Percentiles rank a stretch among this genome's conserved stretches.
Evolutionary conservation across 306 rosid species (phyloP).

Genomic region (cucumber (Cucumis sativus)): DNA sequence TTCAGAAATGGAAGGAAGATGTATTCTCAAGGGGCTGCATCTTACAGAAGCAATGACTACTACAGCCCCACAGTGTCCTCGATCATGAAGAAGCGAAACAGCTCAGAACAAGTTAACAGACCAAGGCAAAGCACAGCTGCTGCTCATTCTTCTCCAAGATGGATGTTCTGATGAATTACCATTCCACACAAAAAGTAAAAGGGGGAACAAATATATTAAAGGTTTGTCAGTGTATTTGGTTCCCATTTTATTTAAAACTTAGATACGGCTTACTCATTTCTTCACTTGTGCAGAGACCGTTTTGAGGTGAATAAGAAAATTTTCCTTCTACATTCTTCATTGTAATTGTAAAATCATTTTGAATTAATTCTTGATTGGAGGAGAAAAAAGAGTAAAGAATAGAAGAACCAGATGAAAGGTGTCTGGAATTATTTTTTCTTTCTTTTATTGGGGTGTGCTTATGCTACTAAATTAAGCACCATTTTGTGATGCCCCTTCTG

Average conservation of each 20-base stretch:
- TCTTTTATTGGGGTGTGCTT: background rate
- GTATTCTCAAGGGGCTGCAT: conserved; percentile 83
- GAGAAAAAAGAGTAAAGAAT: background rate
- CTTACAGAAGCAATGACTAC: conserved; percentile 87
- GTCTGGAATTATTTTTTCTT: background rate
- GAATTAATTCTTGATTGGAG: background rate
- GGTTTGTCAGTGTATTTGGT: conserved; percentile 13
- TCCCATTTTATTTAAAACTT: conserved; percentile 11
- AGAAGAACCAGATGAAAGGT: background rate
- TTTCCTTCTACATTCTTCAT: conserved; percentile 19
- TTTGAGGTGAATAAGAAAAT: conserved; percentile 45
- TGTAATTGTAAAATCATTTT: background rate
- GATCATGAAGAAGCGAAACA: conserved; percentile 65
- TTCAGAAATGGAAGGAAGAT: conserved; percentile 65
- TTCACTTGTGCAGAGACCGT: conserved; percentile 25
- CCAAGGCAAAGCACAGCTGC: conserved; percentile 64
- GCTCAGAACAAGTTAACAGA: conserved; percentile 44
- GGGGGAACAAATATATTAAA: background rate
- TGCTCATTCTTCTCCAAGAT: conserved; percentile 94
- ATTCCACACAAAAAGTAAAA: background rate
- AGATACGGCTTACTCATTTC: conserved; percentile 5
- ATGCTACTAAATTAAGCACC: background rate
- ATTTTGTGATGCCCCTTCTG: background rate
- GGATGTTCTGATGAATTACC: conserved; percentile 45
- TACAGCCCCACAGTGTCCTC: conserved; percentile 91